phyloP scores from a whole-genome alignment of 495 filamentous ascomycete species.

The Aspergillus asperescens region DNA sequence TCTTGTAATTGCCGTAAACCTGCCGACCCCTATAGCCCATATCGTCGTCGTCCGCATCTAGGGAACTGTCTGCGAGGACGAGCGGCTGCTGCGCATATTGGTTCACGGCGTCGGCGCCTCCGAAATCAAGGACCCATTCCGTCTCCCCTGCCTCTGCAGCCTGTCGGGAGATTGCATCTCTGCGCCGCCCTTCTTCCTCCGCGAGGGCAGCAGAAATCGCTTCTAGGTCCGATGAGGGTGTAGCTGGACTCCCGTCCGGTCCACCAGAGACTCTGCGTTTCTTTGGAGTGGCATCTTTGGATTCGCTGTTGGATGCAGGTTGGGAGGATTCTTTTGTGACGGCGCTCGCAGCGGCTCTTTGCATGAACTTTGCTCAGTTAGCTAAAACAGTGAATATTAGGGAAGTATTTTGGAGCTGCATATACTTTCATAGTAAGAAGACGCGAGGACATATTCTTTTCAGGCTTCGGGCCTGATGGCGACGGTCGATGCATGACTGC shows the following conservation, averaged over 20 bases:
- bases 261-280: conserved; percentile 40
- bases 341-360: conserved; percentile 66
- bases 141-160: conserved; percentile 77
- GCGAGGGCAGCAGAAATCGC: conserved; percentile 64
- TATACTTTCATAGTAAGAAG: conserved; percentile 85
- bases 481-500: not conserved
- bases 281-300: conserved; percentile 35
- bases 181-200: conserved; percentile 68
- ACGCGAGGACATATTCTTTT: conserved; percentile 81
- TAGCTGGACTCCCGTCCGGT: conserved; percentile 23
- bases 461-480: conserved; percentile 38
- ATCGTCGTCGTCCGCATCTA: conserved; percentile 36
- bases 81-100: conserved; percentile 23
- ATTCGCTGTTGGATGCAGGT: conserved; percentile 31
- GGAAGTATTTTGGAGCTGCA: not conserved
- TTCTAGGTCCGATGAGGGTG: conserved; percentile 45
- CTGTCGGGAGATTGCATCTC: conserved; percentile 62
- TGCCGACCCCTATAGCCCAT: conserved; percentile 31
- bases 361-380: conserved; percentile 70
- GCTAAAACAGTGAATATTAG: not conserved
- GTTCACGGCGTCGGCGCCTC: conserved; percentile 17
- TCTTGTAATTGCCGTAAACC: conserved; percentile 37
- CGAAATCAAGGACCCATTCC: conserved; percentile 68
- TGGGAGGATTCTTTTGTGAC: conserved; percentile 41
- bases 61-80: conserved; percentile 33